A percentile compares a stretch with the other conserved stretches of the same genome.
phyloP scores from a whole-genome alignment of 2,329 filamentous ascomycete genomes.

The Fusarium fujikuroi region DNA sequence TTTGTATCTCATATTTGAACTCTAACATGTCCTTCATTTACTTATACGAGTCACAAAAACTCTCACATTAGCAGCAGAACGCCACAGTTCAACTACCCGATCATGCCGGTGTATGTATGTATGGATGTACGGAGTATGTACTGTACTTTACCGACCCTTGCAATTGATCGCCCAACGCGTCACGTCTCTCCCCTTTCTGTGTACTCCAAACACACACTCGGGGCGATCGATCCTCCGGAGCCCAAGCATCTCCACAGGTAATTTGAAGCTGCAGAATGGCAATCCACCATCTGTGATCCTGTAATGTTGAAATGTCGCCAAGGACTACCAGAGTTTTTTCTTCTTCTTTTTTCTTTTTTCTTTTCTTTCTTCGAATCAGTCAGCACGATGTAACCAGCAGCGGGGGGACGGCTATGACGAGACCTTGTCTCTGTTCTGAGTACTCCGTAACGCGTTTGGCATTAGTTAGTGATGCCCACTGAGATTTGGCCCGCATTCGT shows the following conservation, averaged over 20 bases:
- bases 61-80: background rate
- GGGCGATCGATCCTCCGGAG: constrained; percentile 30
- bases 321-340: background rate
- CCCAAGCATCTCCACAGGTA: constrained; percentile 34
- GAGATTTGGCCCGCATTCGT: constrained; percentile 9
- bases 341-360: background rate
- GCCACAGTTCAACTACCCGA: constrained; percentile 6
- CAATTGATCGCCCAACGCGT: constrained; percentile 34
- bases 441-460: constrained; percentile 1
- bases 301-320: constrained; percentile 25
- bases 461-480: constrained; percentile 3
- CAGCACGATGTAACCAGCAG: background rate
- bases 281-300: constrained; percentile 25
- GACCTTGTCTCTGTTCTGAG: constrained; percentile 3
- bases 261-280: constrained; percentile 30
- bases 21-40: background rate
- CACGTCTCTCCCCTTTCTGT: constrained; percentile 20
- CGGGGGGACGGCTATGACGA: constrained; percentile 9
- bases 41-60: background rate
- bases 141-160: constrained; percentile 25
- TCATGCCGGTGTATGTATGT: background rate
- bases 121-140: background rate
- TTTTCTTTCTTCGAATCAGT: background rate
- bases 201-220: background rate
- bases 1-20: background rate